phyloP scores from a whole-genome alignment of 805 yeast genomes.

The Wickerhamomyces hampshirensis region DNA sequence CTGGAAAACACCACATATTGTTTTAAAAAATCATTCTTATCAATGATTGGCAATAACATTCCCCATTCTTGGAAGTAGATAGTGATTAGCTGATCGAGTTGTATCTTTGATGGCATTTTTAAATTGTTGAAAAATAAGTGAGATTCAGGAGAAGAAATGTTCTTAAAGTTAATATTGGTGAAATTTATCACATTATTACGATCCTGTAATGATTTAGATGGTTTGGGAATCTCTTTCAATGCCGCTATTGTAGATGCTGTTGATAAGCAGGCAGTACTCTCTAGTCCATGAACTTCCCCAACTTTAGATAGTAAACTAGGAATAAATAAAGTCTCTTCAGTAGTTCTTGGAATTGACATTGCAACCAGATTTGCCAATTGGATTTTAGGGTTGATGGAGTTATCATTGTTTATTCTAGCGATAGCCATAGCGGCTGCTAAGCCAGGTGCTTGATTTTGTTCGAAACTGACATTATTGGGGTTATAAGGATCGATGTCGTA shows the following conservation, averaged over 20 bases:
- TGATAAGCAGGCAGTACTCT: conserved; percentile 62
- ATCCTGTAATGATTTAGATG: conserved; percentile 6
- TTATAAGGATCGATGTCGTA: conserved; percentile 16
- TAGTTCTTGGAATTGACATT: conserved; percentile 67
- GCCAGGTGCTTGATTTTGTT: conserved; percentile 70
- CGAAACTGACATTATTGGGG: conserved; percentile 41
- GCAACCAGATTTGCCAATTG: conserved; percentile 59
- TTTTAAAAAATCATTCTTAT: conserved; percentile 60
- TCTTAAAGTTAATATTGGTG: conserved; percentile 33
- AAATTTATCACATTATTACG: conserved; percentile 26
- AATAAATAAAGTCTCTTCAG: conserved; percentile 72
- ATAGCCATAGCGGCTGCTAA: conserved; percentile 63
- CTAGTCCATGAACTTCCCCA: conserved; percentile 67
- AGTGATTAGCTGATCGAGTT: conserved; percentile 63
- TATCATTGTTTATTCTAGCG: conserved; percentile 46
- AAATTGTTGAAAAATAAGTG: conserved; percentile 38
- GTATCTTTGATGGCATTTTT: conserved; percentile 46
- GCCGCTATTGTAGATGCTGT: conserved; percentile 71
- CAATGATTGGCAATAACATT: conserved; percentile 60
- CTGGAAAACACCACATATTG: conserved; percentile 47
- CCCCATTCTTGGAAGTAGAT: conserved; percentile 79
- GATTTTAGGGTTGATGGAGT: conserved; percentile 24
- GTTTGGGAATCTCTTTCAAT: conserved; percentile 45
- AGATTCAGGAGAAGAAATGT: conserved; percentile 38
- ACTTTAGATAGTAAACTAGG: conserved; percentile 68